Percentiles rank a stretch among this genome's conserved stretches.
Evolutionary conservation across 495 filamentous ascomycete genomes (phyloP).

Genomic region (Podospora sp.): DNA sequence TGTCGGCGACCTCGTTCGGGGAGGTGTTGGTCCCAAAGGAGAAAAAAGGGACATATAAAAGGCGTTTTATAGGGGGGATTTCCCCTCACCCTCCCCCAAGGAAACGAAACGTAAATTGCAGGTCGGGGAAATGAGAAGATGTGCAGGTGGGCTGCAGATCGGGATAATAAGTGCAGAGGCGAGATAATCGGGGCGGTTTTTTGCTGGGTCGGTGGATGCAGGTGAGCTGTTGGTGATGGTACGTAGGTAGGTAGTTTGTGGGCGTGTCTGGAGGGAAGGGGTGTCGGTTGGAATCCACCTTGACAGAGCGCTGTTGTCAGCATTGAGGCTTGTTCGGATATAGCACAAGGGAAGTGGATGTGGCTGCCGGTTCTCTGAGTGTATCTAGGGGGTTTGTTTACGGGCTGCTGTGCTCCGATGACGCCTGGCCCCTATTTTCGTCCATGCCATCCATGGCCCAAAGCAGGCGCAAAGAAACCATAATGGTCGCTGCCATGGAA

Average conservation of each 20-base stretch:
- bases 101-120: background rate
- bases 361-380: background rate
- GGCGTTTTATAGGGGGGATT: background rate
- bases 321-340: background rate
- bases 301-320: background rate
- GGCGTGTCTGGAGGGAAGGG: no score
- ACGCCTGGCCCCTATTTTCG: background rate
- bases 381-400: background rate
- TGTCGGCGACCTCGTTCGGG: background rate
- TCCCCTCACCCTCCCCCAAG: background rate
- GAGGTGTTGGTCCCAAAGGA: background rate
- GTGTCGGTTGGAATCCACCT: background rate
- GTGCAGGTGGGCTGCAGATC: no score
- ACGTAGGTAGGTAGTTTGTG: background rate
- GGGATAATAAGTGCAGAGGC: background rate
- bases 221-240: background rate
- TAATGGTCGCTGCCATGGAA: no score
- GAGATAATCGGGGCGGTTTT: background rate
- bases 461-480: background rate
- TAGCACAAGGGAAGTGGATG: background rate
- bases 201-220: background rate
- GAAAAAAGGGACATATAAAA: background rate
- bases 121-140: background rate
- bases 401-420: background rate
- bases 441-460: background rate